Evolutionary conservation across 1,284 basidiomycete species (phyloP), one percentile per base, ranked within the genome.

Genomic region (Bondarzewia mesenterica): DNA sequence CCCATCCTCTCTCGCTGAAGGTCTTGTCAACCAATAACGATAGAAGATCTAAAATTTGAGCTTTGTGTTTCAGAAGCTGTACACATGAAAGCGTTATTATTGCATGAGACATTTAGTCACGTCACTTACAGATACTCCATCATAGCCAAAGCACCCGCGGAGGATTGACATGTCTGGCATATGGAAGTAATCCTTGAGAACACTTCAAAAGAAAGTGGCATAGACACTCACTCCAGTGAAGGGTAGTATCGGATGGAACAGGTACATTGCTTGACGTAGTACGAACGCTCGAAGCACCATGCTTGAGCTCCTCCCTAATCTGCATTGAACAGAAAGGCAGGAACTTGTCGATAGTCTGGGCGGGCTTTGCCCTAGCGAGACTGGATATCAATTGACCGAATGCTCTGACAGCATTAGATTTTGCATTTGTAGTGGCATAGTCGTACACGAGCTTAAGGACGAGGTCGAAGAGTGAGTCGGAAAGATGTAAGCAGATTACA

Each of bases 311-410:
- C 44, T 84, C 78, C 52, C 85, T 78, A 49, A 98, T 93, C 58
- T 90, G 85, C n/a, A 71, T 68, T 18, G 78, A 72, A 62, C 91
- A 95, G 52, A 85, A 80, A 0, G 89, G 85, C 54, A 97, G 68
- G 64, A 98, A 87, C 58, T 80, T 86, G 48, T 78, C 75, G 50
- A 96, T 78, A 1, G 85, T 89, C 69, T 85, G 82, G 52, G 80
- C 74, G 7, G 92, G 84, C 51, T 85, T 77, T 7, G 85, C 85
- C 12, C 90, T 80, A 2, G 93, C 86, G 27, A 99, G 78, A 59
- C 89, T 93, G 22, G 85, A 80, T 36, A 98, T 78, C 7, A 99
- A 78, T 54, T 94, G 89, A 10, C 93, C 93, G 53, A 96, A 89
- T 5, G 91, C 90, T 52, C 85, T 78, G 38, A 95, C 91, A 14